These are phyloP conservation scores for Yarrowia sp. DNA, from an alignment of 805 yeast genomes.

Conservation along the genomic window DNA sequence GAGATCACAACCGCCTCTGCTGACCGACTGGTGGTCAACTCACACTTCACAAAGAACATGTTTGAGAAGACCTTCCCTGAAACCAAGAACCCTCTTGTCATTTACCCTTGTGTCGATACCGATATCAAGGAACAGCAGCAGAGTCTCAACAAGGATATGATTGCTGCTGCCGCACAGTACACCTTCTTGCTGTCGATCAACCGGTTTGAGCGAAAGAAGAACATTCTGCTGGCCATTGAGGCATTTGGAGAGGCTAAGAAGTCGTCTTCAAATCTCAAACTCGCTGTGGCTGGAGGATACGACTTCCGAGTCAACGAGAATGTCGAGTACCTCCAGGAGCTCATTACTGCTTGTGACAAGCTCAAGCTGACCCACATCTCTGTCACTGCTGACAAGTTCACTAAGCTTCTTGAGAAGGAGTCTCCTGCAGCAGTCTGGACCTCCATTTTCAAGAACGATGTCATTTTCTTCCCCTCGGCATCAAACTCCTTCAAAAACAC, in stretches of 20 bases:
- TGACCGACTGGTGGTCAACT: conserved; percentile 83
- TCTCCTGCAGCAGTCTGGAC: conserved; percentile 5
- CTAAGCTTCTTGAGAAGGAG: not conserved
- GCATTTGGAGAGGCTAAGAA: conserved; percentile 52
- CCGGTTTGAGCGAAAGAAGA: conserved; percentile 84
- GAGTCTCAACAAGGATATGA: conserved; percentile 5
- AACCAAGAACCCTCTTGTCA: conserved; percentile 50
- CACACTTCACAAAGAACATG: conserved; percentile 72
- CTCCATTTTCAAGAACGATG: conserved; percentile 39
- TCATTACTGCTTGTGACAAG: conserved; percentile 41
- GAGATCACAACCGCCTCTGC: conserved; percentile 73
- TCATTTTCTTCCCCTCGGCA: conserved; percentile 79
- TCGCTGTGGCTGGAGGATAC: conserved; percentile 89
- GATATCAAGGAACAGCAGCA: conserved; percentile 29
- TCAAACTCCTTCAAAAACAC: conserved; percentile 61
- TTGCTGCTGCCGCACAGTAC: conserved; percentile 30
- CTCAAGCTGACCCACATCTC: not conserved
- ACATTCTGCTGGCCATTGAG: conserved; percentile 71
- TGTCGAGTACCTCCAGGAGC: conserved; percentile 62
- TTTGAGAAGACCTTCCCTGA: conserved; percentile 60
- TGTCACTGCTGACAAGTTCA: not conserved
- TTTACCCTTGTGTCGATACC: conserved; percentile 75
- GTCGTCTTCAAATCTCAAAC: conserved; percentile 41
- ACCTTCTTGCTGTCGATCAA: conserved; percentile 70
- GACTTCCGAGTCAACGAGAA: conserved; percentile 76